phyloP scores from a whole-genome alignment of 345 rosid species.

The Pugionium dolabratum region DNA sequence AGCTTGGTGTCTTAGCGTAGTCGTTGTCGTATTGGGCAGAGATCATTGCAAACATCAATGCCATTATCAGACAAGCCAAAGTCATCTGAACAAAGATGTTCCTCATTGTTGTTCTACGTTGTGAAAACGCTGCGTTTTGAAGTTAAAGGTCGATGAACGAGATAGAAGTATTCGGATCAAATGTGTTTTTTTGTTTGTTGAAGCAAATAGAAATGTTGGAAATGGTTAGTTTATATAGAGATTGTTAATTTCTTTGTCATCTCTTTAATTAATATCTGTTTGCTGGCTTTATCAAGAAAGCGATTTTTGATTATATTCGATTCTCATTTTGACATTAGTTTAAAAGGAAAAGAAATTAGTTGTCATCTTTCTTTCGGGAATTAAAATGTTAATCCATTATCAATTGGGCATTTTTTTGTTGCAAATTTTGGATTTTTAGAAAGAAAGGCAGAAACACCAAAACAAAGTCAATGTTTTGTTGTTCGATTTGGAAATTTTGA shows the following conservation, averaged over 20 bases:
- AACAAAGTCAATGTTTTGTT: background rate
- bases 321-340: background rate
- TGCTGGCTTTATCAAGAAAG: conserved; percentile 8
- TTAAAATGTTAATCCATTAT: background rate
- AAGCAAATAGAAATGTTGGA: background rate
- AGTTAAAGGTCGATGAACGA: too few species aligned
- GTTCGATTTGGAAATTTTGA: conserved; percentile 4
- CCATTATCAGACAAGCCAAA: conserved; percentile 18
- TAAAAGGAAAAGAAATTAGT: background rate
- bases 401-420: background rate
- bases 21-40: conserved; percentile 24
- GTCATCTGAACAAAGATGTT: conserved; percentile 3
- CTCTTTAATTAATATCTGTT: background rate
- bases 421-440: background rate
- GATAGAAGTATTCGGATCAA: too few species aligned
- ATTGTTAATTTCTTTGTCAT: background rate
- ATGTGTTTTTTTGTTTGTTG: background rate
- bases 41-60: conserved; percentile 17
- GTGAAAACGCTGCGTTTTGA: background rate
- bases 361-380: conserved; percentile 5
- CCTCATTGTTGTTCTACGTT: conserved; percentile 4
- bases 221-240: conserved; percentile 17
- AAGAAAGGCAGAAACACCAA: background rate
- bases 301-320: background rate
- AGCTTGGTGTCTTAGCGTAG: conserved; percentile 9